Conservation (phyloP, 176 grass and related monocot species). For the Oryza punctata region DNA sequence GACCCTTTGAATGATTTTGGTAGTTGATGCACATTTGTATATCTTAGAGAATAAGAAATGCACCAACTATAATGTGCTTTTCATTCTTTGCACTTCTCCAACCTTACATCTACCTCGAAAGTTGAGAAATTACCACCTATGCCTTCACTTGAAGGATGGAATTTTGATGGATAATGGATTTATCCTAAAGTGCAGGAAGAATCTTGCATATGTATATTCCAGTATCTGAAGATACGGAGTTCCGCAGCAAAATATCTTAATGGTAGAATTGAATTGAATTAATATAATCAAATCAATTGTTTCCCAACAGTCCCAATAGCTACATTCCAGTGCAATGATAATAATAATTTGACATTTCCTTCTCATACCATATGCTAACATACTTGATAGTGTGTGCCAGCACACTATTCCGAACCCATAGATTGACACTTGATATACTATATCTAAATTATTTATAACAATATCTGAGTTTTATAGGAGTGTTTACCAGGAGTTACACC, state of each 20-base stretch:
- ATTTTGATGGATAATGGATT: constrained; percentile 9
- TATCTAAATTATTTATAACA: background rate
- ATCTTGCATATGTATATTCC: constrained; percentile 9
- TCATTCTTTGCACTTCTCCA: constrained; percentile 31
- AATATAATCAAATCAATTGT: constrained; percentile 2
- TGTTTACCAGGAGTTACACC: constrained; percentile 6
- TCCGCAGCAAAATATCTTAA: constrained; percentile 11
- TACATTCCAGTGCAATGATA: background rate
- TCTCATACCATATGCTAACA: background rate
- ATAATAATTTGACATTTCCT: constrained; percentile 15
- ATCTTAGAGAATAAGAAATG: constrained; percentile 26
- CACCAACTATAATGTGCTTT: background rate
- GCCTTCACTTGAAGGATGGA: background rate
- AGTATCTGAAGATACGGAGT: constrained; percentile 13
- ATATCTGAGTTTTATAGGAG: background rate
- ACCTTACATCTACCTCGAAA: background rate
- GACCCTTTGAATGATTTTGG: background rate
- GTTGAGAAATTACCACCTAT: constrained; percentile 4
- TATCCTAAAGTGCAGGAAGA: background rate
- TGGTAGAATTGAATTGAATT: background rate
- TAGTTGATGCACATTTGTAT: constrained; percentile 19
- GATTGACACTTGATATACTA: background rate
- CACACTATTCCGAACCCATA: background rate
- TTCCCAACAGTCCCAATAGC: background rate
- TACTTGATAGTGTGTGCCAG: constrained; percentile 12